Percentiles rank a stretch among this genome's conserved stretches.
Conservation (phyloP, 2,329 filamentous ascomycete genomes). For the Trichothecium sympodiale region DNA sequence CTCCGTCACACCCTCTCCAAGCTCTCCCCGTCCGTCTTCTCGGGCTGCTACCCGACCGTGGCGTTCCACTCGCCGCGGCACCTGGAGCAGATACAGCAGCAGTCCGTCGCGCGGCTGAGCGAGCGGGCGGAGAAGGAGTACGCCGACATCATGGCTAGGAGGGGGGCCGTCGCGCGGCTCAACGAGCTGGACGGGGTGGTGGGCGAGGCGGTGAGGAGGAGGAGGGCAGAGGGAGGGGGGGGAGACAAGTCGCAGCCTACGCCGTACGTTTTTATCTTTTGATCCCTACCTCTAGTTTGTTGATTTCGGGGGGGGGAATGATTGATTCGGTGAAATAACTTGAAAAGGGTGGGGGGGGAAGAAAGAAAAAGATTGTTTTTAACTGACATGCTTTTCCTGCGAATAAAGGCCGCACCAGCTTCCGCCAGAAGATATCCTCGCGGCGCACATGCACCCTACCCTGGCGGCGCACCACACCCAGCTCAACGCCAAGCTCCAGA, state of each 20-base stretch:
- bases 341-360: not conserved
- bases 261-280: conserved; percentile 27
- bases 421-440: conserved; percentile 38
- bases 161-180: conserved; percentile 43
- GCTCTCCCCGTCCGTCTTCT: conserved; percentile 46
- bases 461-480: conserved; percentile 41
- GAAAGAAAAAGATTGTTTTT: conserved; percentile 4
- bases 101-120: conserved; percentile 45
- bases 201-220: conserved; percentile 32
- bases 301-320: too few relatives aligned
- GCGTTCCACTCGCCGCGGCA: conserved; percentile 36
- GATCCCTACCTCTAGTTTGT: not conserved
- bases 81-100: conserved; percentile 42
- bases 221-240: conserved; percentile 13
- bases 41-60: conserved; percentile 51
- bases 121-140: conserved; percentile 49
- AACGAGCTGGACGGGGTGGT: conserved; percentile 49
- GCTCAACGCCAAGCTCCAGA: conserved; percentile 46
- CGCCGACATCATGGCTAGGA: conserved; percentile 36
- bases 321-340: not conserved
- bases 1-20: conserved; percentile 43
- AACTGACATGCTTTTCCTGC: not conserved
- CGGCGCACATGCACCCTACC: conserved; percentile 43
- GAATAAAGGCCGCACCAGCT: conserved; percentile 49
- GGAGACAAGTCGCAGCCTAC: conserved; percentile 18